Conservation (phyloP, 1,139 yeast species). For the Blastobotrys buckinghamii region DNA sequence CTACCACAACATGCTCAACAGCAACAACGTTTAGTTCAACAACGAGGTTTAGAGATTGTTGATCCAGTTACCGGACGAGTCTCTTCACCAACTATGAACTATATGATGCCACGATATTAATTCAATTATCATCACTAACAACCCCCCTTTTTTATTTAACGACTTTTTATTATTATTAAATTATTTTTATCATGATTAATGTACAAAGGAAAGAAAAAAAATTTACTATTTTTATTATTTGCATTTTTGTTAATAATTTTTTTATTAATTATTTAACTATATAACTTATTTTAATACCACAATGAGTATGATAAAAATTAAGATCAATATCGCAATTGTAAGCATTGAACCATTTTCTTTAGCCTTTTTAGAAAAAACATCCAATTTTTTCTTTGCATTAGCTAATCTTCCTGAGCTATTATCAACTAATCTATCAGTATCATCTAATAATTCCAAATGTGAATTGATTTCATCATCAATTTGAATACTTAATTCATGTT, state of each 20-base stretch:
- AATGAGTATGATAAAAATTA: conserved; percentile 52
- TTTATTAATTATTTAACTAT: not conserved
- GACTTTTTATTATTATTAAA: not conserved
- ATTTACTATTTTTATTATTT: not conserved
- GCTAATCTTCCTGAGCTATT: conserved; percentile 45
- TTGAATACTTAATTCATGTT: conserved; percentile 56
- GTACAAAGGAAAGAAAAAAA: not conserved
- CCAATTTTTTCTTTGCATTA: conserved; percentile 51
- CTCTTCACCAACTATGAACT: conserved; percentile 40
- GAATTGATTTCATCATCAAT: conserved; percentile 64
- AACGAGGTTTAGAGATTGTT: conserved; percentile 58
- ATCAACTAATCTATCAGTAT: conserved; percentile 64
- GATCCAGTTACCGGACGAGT: conserved; percentile 69
- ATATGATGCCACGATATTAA: conserved; percentile 4
- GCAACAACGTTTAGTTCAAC: not conserved
- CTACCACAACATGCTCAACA: not conserved
- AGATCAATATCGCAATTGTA: conserved; percentile 58
- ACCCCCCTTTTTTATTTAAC: not conserved
- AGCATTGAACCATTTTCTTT: conserved; percentile 68
- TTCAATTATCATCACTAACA: not conserved
- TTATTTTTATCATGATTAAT: not conserved
- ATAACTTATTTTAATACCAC: conserved; percentile 47
- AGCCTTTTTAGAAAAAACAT: conserved; percentile 49
- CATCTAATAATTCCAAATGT: conserved; percentile 64
- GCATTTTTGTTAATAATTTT: not conserved